Evolutionary conservation across 78 protist species (phyloP).

Genomic region (Dictyostelium purpureum): DNA sequence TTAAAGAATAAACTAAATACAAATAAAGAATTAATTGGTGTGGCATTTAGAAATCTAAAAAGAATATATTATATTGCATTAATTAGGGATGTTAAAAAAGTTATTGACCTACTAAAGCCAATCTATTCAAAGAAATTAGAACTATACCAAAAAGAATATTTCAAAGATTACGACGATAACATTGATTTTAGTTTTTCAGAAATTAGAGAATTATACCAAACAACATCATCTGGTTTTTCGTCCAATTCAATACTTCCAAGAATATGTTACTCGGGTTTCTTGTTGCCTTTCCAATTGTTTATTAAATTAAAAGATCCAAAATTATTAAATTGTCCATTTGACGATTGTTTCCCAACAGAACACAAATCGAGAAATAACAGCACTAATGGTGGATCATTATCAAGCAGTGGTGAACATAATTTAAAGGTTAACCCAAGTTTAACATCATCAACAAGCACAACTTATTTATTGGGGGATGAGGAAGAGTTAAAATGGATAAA

Average conservation of each 20-base stretch:
- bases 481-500: background rate
- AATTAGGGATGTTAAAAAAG: background rate
- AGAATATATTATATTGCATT: background rate
- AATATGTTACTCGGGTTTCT: background rate
- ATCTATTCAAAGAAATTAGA: background rate
- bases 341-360: no score
- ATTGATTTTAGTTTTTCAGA: background rate
- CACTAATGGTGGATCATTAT: no score
- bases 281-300: background rate
- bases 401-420: background rate
- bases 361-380: no score
- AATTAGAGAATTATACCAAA: background rate
- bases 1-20: no score
- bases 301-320: background rate
- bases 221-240: background rate
- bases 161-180: background rate
- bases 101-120: background rate
- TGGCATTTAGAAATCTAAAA: background rate
- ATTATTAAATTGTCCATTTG: no score
- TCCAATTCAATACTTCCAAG: background rate
- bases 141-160: background rate
- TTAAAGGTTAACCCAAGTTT: no score
- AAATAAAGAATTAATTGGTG: no score
- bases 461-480: background rate
- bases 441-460: no score